phyloP scores from a whole-genome alignment of 2,329 filamentous ascomycete species.

The Alternaria rosae region DNA sequence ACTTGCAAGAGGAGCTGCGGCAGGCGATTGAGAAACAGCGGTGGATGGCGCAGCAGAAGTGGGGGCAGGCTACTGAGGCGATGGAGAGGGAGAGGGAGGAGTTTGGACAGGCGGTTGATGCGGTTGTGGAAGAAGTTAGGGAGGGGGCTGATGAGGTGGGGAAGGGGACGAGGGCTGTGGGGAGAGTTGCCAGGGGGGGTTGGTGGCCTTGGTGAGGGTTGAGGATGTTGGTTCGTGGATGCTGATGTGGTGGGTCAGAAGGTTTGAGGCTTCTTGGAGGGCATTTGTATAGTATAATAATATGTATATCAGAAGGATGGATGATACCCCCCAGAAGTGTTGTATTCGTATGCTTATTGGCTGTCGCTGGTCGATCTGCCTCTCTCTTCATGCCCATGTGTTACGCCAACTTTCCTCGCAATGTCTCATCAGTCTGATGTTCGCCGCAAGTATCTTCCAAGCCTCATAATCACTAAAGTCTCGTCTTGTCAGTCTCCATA shows the following conservation, averaged over 20 bases:
- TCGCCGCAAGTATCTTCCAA: background rate
- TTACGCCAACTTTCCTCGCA: background rate
- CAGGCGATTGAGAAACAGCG: constrained; percentile 29
- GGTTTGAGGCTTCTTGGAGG: background rate
- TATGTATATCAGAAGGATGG: constrained; percentile 2
- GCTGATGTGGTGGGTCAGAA: background rate
- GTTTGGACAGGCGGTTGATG: constrained; percentile 15
- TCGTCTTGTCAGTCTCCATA: background rate
- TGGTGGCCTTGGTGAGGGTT: constrained; percentile 37
- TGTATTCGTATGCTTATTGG: background rate
- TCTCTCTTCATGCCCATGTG: background rate
- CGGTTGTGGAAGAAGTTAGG: constrained; percentile 20
- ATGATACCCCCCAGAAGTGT: constrained; percentile 4
- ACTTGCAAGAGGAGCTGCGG: constrained; percentile 33
- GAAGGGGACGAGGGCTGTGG: constrained; percentile 20
- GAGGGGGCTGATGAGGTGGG: constrained; percentile 24
- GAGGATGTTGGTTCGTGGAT: background rate
- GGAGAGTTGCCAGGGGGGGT: constrained; percentile 24
- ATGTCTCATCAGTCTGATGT: background rate
- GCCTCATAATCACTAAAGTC: too few relatives aligned
- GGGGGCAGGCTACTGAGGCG: constrained; percentile 11
- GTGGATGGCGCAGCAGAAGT: constrained; percentile 10
- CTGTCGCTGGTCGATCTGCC: background rate
- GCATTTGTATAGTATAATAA: background rate
- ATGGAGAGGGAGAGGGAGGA: constrained; percentile 21